phyloP scores from a whole-genome alignment of 176 grass and related monocot genomes.

The Lolium rigidum region DNA sequence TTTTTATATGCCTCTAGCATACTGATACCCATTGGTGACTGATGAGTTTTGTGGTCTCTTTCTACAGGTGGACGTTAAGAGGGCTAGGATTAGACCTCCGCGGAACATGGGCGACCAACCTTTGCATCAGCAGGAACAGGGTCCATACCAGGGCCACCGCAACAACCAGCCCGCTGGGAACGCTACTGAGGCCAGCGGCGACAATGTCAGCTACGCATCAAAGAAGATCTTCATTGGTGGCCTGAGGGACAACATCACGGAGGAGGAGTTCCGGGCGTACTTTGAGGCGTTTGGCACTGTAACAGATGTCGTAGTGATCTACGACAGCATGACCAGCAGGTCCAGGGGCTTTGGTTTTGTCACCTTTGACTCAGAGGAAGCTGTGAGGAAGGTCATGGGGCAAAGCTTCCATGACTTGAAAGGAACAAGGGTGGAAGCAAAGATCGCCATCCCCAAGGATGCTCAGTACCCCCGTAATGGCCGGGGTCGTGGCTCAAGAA shows the following conservation, averaged over 20 bases:
- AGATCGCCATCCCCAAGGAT: slow-evolving; percentile 81
- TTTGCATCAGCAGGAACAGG: slow-evolving; percentile 40
- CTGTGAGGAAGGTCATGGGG: slow-evolving; percentile 61
- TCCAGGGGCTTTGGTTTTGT: slow-evolving; percentile 88
- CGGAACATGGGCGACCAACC: slow-evolving; percentile 42
- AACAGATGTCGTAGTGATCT: slow-evolving; percentile 78
- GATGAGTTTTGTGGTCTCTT: neutral
- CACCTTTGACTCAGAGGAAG: slow-evolving; percentile 72
- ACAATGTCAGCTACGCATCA: slow-evolving; percentile 40
- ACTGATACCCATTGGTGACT: neutral
- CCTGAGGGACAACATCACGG: slow-evolving; percentile 60
- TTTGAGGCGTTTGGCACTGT: slow-evolving; percentile 84
- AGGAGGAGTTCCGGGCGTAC: slow-evolving; percentile 63
- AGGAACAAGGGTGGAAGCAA: slow-evolving; percentile 71
- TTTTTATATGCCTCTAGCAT: neutral
- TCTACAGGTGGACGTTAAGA: slow-evolving; percentile 74
- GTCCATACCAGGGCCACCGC: slow-evolving; percentile 34
- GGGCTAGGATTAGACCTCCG: slow-evolving; percentile 54
- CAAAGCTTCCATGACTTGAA: slow-evolving; percentile 69
- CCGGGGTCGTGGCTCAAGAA: slow-evolving; percentile 31
- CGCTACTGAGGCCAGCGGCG: neutral
- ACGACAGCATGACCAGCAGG: slow-evolving; percentile 62
- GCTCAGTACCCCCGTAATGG: slow-evolving; percentile 42
- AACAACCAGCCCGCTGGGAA: slow-evolving; percentile 12
- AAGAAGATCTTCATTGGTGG: slow-evolving; percentile 92